Conservation (phyloP, 306 rosid genomes). For the Quercus gilva region DNA sequence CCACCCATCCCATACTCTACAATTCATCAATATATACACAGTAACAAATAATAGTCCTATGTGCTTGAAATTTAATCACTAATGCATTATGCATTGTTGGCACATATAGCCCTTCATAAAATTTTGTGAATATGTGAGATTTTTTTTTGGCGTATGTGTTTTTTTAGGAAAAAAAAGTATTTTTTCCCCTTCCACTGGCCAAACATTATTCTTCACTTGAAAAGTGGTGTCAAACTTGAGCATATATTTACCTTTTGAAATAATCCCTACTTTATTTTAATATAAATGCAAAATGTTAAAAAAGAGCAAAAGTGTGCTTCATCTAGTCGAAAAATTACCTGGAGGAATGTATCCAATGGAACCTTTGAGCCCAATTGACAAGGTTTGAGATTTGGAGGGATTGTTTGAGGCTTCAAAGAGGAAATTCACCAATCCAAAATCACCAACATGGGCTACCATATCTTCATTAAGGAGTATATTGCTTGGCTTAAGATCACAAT, state of each 20-base stretch:
- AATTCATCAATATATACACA: neutral
- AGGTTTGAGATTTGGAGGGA: neutral
- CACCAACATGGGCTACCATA: slow-evolving; percentile 30
- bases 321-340: slow-evolving; percentile 3
- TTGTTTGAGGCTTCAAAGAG: slow-evolving; percentile 16
- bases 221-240: too few relatives aligned
- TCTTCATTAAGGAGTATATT: slow-evolving; percentile 29
- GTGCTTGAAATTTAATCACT: neutral
- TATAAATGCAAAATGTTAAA: too few relatives aligned
- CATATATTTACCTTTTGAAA: neutral
- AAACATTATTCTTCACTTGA: too few relatives aligned
- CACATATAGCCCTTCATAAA: too few relatives aligned
- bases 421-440: slow-evolving; percentile 36
- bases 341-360: slow-evolving; percentile 33
- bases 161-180: too few relatives aligned
- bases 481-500: slow-evolving; percentile 40
- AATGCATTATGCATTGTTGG: too few relatives aligned
- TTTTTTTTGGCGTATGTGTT: too few relatives aligned
- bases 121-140: neutral
- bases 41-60: neutral
- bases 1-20: slow-evolving; percentile 41
- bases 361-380: slow-evolving; percentile 24
- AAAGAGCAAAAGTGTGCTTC: too few relatives aligned
- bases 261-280: too few relatives aligned
- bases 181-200: too few relatives aligned